These are phyloP conservation scores for Botrytis hyacinthi DNA, from an alignment of 2,329 filamentous ascomycete species.

Conservation along the genomic window DNA sequence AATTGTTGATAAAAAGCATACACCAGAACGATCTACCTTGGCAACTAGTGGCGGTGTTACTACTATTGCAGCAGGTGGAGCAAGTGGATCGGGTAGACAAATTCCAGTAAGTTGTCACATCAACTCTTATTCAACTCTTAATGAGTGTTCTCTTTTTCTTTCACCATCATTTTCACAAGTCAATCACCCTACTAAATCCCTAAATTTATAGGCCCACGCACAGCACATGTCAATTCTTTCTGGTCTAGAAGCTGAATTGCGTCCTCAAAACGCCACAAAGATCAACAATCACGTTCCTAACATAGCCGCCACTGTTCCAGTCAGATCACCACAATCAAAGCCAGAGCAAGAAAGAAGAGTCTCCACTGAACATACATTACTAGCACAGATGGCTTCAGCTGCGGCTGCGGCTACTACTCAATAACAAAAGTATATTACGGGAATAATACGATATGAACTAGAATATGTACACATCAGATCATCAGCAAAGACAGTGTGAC, in stretches of 20 bases:
- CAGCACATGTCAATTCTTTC: constrained; percentile 10
- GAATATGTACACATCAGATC: neutral
- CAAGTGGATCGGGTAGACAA: neutral
- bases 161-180: no score
- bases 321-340: constrained; percentile 5
- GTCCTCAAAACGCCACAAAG: neutral
- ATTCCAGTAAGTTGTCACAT: neutral
- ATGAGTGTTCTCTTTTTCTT: neutral
- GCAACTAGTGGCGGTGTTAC: constrained; percentile 1
- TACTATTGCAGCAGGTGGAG: constrained; percentile 1
- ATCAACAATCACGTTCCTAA: neutral
- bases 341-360: constrained; percentile 7
- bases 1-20: constrained; percentile 19
- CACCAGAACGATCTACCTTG: constrained; percentile 13
- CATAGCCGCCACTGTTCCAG: neutral
- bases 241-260: constrained; percentile 9
- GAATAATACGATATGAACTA: neutral
- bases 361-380: constrained; percentile 13
- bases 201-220: neutral
- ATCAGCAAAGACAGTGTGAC: neutral
- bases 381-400: constrained; percentile 30
- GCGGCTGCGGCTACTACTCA: constrained; percentile 24
- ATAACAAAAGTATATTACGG: neutral
- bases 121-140: neutral
- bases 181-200: neutral